Percentiles rank a stretch among this genome's conserved stretches.
These are phyloP conservation scores for Boletellus ananas DNA, from an alignment of 768 basidiomycete genomes.

Conservation along the genomic window DNA sequence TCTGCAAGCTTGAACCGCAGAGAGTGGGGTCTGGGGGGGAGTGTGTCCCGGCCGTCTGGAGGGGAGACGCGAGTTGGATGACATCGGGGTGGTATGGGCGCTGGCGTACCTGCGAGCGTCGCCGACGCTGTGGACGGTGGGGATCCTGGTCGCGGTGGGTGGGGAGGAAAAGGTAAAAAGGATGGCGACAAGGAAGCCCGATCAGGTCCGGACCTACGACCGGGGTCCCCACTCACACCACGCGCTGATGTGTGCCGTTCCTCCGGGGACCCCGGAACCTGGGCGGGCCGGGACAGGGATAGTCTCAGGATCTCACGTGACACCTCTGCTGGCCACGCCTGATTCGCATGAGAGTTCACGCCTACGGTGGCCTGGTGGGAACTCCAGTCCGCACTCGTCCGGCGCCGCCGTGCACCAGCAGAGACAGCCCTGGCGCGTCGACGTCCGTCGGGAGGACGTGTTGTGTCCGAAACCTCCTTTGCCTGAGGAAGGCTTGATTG, in stretches of 20 bases:
- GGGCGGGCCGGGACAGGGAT: conserved; percentile 32
- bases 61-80: neutral
- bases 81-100: neutral
- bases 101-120: conserved; percentile 24
- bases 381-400: conserved; percentile 57
- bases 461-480: conserved; percentile 20
- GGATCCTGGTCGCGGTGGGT: conserved; percentile 20
- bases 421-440: conserved; percentile 30
- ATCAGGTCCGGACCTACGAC: conserved; percentile 7
- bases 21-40: conserved; percentile 16
- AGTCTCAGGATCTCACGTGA: conserved; percentile 53
- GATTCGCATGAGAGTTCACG: conserved; percentile 28
- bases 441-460: conserved; percentile 4
- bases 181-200: conserved; percentile 18
- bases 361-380: conserved; percentile 43
- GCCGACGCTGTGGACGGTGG: conserved; percentile 21
- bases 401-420: conserved; percentile 37
- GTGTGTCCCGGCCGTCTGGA: conserved; percentile 18
- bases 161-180: conserved; percentile 32
- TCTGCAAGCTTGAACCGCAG: conserved; percentile 18
- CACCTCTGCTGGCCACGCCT: conserved; percentile 56
- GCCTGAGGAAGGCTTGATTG: conserved; percentile 28
- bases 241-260: conserved; percentile 10
- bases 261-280: conserved; percentile 24
- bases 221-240: conserved; percentile 16